Percentiles rank a stretch among this genome's conserved stretches.
phyloP scores from a whole-genome alignment of 2,329 filamentous ascomycete genomes.

The Venturia pyrina region DNA sequence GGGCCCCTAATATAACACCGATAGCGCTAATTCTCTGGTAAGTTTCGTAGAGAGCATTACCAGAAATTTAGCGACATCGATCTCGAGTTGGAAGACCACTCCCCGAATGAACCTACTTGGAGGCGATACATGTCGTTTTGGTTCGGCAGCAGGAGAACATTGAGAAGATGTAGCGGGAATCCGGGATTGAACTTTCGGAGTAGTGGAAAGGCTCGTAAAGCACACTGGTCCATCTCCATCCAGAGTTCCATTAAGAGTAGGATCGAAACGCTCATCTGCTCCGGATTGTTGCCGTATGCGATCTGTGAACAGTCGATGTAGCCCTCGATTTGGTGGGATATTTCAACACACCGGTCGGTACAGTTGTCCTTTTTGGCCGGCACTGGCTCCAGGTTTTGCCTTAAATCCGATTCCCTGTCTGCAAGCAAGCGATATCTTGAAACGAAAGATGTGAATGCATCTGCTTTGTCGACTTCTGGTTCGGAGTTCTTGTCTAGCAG shows the following conservation, averaged over 20 bases:
- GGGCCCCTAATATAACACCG: no score
- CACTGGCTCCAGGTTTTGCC: not conserved
- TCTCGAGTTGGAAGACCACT: no score
- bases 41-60: no score
- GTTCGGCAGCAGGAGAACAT: slow-evolving; percentile 43
- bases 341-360: not conserved
- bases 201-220: slow-evolving; percentile 34
- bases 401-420: not conserved
- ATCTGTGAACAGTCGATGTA: not conserved
- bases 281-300: not conserved
- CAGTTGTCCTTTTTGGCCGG: not conserved
- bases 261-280: slow-evolving; percentile 32
- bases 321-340: not conserved
- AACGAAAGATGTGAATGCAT: not conserved
- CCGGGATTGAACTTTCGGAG: slow-evolving; percentile 42
- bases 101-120: slow-evolving; percentile 15
- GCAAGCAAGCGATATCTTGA: not conserved
- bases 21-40: no score
- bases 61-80: no score
- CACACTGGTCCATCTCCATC: slow-evolving; percentile 44
- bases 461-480: not conserved
- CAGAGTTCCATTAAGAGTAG: slow-evolving; percentile 49
- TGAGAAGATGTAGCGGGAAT: slow-evolving; percentile 40
- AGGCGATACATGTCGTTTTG: slow-evolving; percentile 42
- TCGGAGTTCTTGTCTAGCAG: no score